These are phyloP conservation scores for Mucor ambiguus DNA, from an alignment of 371 early-diverging fungal genomes.

Conservation along the genomic window DNA sequence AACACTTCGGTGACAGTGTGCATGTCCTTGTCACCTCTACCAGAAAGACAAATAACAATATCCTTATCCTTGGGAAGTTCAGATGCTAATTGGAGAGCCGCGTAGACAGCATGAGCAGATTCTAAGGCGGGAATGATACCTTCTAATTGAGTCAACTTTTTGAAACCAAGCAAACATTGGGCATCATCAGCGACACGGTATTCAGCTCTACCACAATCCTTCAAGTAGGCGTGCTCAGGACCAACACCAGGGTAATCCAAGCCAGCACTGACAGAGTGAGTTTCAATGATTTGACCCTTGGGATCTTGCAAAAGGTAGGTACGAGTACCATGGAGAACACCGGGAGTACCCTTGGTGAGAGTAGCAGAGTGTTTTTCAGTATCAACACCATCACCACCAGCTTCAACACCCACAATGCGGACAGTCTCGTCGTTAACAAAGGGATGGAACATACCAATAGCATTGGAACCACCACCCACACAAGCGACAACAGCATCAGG, in stretches of 20 bases:
- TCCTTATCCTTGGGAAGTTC: constrained; percentile 78
- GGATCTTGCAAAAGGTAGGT: constrained; percentile 93
- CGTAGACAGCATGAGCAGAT: constrained; percentile 91
- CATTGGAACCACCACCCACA: constrained; percentile 93
- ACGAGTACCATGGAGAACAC: constrained; percentile 95
- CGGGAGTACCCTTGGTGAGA: constrained; percentile 82
- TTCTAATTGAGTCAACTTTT: constrained; percentile 84
- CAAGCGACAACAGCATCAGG: constrained; percentile 96
- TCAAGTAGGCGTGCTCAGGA: constrained; percentile 94
- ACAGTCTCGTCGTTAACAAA: constrained; percentile 85
- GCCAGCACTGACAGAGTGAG: constrained; percentile 95
- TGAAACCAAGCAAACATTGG: constrained; percentile 89
- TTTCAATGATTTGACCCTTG: constrained; percentile 94
- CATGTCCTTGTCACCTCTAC: constrained; percentile 98
- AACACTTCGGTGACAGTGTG: constrained; percentile 89
- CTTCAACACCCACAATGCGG: constrained; percentile 91
- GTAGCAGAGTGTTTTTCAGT: constrained; percentile 92
- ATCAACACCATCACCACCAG: constrained; percentile 88
- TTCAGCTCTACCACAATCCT: constrained; percentile 85
- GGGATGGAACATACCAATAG: constrained; percentile 97
- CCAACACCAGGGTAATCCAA: constrained; percentile 98
- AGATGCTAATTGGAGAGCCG: constrained; percentile 80
- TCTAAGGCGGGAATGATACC: constrained; percentile 96
- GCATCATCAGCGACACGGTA: constrained; percentile 86
- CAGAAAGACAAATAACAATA: constrained; percentile 89